Conservation (phyloP, 2,329 filamentous ascomycete genomes). For the Claviceps arundinis region DNA sequence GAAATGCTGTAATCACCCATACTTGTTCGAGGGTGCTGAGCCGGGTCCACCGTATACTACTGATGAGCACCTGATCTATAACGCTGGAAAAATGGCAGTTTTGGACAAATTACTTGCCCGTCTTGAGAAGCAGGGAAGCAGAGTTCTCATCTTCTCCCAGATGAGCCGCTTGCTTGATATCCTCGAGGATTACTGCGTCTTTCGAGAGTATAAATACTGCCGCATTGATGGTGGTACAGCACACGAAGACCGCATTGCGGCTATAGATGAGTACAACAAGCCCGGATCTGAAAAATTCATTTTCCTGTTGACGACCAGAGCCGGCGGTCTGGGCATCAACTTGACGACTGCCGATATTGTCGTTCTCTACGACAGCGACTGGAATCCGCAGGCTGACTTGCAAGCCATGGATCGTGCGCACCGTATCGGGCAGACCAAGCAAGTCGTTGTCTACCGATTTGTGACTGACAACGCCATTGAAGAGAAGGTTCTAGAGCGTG, state of each 20-base stretch:
- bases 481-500: constrained; percentile 92
- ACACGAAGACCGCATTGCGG: constrained; percentile 92
- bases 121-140: constrained; percentile 74
- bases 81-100: constrained; percentile 94
- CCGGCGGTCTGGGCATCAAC: constrained; percentile 93
- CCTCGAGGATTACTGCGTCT: constrained; percentile 94
- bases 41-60: constrained; percentile 96
- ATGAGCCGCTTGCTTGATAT: constrained; percentile 98
- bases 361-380: constrained; percentile 92
- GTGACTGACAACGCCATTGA: constrained; percentile 97
- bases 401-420: constrained; percentile 99
- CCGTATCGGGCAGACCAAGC: constrained; percentile 96
- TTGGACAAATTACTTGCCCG: constrained; percentile 81
- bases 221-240: constrained; percentile 94
- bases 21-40: constrained; percentile 93
- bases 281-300: constrained; percentile 91
- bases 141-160: constrained; percentile 97
- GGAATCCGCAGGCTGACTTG: constrained; percentile 96
- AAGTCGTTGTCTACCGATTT: constrained; percentile 91
- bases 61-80: constrained; percentile 87
- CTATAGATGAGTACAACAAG: constrained; percentile 98
- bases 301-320: constrained; percentile 88
- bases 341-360: constrained; percentile 92
- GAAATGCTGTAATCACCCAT: constrained; percentile 98
- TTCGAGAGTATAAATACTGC: constrained; percentile 89